Evolutionary conservation across 805 yeast genomes (phyloP).

Genomic region (Metschnikowia colocasiae): DNA sequence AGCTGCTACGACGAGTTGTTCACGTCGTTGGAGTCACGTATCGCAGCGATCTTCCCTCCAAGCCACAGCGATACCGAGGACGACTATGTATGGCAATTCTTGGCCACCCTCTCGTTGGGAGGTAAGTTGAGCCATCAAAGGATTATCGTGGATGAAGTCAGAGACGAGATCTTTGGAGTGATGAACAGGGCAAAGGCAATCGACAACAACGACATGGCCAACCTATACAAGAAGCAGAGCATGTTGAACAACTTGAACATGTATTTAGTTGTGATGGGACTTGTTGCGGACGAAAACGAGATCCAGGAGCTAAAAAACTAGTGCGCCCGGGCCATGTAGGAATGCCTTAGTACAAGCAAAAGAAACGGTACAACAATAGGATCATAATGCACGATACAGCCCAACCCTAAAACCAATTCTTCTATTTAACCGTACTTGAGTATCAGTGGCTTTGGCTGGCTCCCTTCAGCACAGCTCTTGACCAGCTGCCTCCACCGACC

Average conservation of each 20-base stretch:
- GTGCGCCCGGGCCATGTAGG: not conserved
- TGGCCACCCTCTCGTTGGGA: conserved; percentile 89
- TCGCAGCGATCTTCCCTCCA: conserved; percentile 80
- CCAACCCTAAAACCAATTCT: not conserved
- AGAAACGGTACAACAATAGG: not conserved
- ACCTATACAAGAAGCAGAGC: conserved; percentile 48
- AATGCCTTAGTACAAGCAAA: not conserved
- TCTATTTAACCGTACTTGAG: not conserved
- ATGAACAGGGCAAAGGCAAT: conserved; percentile 72
- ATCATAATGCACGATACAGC: not conserved
- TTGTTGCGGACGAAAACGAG: conserved; percentile 86
- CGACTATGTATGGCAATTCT: conserved; percentile 91
- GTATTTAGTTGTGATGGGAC: conserved; percentile 94
- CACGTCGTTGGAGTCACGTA: conserved; percentile 71
- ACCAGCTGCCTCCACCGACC: too few species aligned
- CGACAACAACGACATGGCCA: conserved; percentile 44
- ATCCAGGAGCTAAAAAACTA: conserved; percentile 61
- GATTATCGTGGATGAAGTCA: conserved; percentile 87
- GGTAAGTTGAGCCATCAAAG: conserved; percentile 90
- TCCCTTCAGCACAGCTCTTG: too few species aligned
- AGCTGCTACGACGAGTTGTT: conserved; percentile 78
- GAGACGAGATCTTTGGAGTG: conserved; percentile 88
- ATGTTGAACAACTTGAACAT: conserved; percentile 78
- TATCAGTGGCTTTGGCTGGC: too few species aligned
- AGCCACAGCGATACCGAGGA: conserved; percentile 46